phyloP scores from a whole-genome alignment of 768 basidiomycete genomes.

The Clitopilus passeckerianus region DNA sequence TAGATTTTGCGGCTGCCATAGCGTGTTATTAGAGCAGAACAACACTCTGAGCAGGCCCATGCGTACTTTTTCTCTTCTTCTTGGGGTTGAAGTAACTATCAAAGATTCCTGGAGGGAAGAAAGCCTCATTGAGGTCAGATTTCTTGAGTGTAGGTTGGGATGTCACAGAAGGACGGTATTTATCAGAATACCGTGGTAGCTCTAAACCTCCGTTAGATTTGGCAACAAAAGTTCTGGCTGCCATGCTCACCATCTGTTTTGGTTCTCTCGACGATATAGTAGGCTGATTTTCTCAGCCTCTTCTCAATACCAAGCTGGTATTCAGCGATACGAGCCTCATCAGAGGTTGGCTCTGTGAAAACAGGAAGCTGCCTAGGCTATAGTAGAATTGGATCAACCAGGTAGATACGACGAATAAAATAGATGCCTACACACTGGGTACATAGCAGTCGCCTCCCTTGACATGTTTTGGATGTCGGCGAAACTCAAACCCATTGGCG shows the following conservation, averaged over 20 bases:
- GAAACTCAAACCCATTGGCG: constrained; percentile 79
- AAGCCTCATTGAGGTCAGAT: constrained; percentile 65
- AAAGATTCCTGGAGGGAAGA: constrained; percentile 75
- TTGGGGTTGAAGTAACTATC: constrained; percentile 78
- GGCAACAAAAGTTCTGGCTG: constrained; percentile 3
- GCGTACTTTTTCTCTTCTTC: constrained; percentile 52
- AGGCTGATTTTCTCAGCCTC: constrained; percentile 64
- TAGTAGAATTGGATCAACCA: constrained; percentile 12
- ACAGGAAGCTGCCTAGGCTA: constrained; percentile 70
- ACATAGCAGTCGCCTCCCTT: constrained; percentile 71
- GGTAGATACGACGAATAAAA: constrained; percentile 13
- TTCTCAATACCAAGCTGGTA: constrained; percentile 63
- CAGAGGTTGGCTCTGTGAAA: constrained; percentile 57
- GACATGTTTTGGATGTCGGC: constrained; percentile 75
- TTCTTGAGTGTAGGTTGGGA: constrained; percentile 65
- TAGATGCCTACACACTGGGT: constrained; percentile 59
- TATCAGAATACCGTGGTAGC: constrained; percentile 79
- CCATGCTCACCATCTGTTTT: constrained; percentile 49
- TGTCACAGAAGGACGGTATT: constrained; percentile 60
- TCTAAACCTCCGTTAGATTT: constrained; percentile 34
- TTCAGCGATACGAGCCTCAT: constrained; percentile 62
- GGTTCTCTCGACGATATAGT: constrained; percentile 67
- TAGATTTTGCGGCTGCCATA: constrained; percentile 15
- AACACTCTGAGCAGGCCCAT: not conserved
- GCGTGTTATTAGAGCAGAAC: not conserved